phyloP scores from a whole-genome alignment of 2,329 filamentous ascomycete species.

The Biscogniauxia sp. region DNA sequence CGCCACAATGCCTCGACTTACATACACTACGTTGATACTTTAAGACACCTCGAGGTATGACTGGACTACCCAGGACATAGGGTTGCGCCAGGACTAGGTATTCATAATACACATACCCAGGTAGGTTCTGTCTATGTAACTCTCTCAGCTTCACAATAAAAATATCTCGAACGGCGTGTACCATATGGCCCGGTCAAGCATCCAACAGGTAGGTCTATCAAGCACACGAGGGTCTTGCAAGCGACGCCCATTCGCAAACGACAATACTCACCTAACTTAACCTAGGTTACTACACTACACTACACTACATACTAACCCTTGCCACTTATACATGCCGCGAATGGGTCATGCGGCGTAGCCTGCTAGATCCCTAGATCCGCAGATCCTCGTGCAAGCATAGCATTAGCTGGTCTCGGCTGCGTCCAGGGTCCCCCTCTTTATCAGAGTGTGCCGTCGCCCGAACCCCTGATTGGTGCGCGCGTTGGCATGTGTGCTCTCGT shows the following conservation, averaged over 20 bases:
- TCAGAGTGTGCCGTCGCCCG: slow-evolving; percentile 14
- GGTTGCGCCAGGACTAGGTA: neutral
- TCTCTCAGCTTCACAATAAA: neutral
- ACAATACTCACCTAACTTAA: neutral
- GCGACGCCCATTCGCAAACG: slow-evolving; percentile 19
- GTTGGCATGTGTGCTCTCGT: slow-evolving; percentile 13
- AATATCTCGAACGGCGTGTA: neutral
- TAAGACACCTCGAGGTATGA: too few relatives aligned
- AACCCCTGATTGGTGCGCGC: slow-evolving; percentile 16
- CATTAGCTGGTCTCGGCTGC: slow-evolving; percentile 7
- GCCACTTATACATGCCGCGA: slow-evolving; percentile 1
- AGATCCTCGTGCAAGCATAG: slow-evolving; percentile 6
- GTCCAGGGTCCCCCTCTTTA: slow-evolving; percentile 1
- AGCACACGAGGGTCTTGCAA: slow-evolving; percentile 20
- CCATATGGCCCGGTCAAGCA: neutral
- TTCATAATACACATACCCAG: neutral
- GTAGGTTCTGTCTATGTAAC: neutral
- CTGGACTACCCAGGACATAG: too few relatives aligned
- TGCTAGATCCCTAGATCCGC: slow-evolving; percentile 12
- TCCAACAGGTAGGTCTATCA: slow-evolving; percentile 20
- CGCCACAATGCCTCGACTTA: too few relatives aligned
- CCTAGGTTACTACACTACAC: slow-evolving; percentile 14
- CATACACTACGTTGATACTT: too few relatives aligned
- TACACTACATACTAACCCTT: too few relatives aligned
- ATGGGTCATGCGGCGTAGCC: neutral